These are phyloP conservation scores for Phytophthora meadii DNA, from an alignment of 352 stramenopile species.

Conservation along the genomic window DNA sequence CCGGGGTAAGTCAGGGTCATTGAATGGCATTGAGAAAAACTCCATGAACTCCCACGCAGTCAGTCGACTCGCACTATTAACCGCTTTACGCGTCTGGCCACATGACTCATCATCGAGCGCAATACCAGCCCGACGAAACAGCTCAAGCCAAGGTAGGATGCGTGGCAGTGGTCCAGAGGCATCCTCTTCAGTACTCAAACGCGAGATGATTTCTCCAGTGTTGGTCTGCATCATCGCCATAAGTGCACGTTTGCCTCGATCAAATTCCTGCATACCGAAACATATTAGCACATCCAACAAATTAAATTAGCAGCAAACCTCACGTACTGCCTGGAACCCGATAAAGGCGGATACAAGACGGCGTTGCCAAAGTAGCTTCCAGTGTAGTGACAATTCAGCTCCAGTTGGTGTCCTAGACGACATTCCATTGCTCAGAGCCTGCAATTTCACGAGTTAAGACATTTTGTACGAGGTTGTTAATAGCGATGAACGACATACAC, in stretches of 20 bases:
- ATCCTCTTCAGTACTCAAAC: slow-evolving; percentile 23
- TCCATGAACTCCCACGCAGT: slow-evolving; percentile 81
- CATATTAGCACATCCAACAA: slow-evolving; percentile 11
- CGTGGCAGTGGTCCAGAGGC: slow-evolving; percentile 29
- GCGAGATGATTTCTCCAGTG: slow-evolving; percentile 32
- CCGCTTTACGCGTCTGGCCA: slow-evolving; percentile 41
- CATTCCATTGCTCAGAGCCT: slow-evolving; percentile 67
- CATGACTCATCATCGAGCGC: slow-evolving; percentile 62
- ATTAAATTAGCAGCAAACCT: not conserved
- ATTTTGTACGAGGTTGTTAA: not conserved
- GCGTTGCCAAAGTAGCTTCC: slow-evolving; percentile 75
- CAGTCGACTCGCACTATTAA: slow-evolving; percentile 50
- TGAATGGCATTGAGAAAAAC: slow-evolving; percentile 85
- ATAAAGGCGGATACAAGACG: slow-evolving; percentile 69
- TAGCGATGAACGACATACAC: slow-evolving; percentile 10
- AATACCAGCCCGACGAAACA: slow-evolving; percentile 69
- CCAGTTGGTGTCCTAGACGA: slow-evolving; percentile 65
- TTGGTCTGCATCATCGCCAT: slow-evolving; percentile 31
- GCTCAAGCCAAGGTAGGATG: slow-evolving; percentile 71
- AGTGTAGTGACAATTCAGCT: slow-evolving; percentile 64
- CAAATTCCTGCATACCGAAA: slow-evolving; percentile 38
- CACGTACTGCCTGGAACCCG: slow-evolving; percentile 61
- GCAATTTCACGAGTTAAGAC: slow-evolving; percentile 18
- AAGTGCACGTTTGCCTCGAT: slow-evolving; percentile 35
- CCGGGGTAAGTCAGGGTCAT: slow-evolving; percentile 58